Conservation (phyloP, 2,329 filamentous ascomycete genomes). For the Aspergillus sp. region DNA sequence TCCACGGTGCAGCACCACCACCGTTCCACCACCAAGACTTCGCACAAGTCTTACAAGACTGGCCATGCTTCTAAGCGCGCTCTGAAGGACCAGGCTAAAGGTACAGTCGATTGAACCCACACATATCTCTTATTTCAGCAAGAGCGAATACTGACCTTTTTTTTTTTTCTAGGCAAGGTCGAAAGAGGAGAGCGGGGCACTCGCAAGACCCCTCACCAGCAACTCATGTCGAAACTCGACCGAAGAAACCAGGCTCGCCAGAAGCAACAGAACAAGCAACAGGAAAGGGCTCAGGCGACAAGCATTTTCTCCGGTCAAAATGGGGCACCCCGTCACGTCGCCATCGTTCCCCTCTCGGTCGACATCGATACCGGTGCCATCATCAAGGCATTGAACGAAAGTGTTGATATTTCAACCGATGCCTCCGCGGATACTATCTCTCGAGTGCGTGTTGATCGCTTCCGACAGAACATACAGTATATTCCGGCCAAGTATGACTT, state of each 20-base stretch:
- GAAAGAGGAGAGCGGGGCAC: slow-evolving; percentile 67
- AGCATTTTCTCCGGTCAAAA: slow-evolving; percentile 84
- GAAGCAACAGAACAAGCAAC: slow-evolving; percentile 77
- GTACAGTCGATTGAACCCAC: slow-evolving; percentile 45
- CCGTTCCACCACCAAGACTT: slow-evolving; percentile 83
- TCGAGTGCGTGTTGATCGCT: slow-evolving; percentile 76
- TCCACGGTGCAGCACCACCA: slow-evolving; percentile 73
- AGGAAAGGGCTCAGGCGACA: slow-evolving; percentile 74
- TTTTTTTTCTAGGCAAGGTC: slow-evolving; percentile 65
- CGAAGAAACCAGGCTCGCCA: slow-evolving; percentile 94
- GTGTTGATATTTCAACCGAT: slow-evolving; percentile 73
- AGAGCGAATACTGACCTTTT: background rate
- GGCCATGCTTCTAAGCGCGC: slow-evolving; percentile 85
- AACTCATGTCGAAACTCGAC: slow-evolving; percentile 96
- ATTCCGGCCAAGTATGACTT: slow-evolving; percentile 72
- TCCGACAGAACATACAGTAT: slow-evolving; percentile 93
- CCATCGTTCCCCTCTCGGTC: slow-evolving; percentile 78
- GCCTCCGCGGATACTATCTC: slow-evolving; percentile 58
- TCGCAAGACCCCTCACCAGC: slow-evolving; percentile 89
- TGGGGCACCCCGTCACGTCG: slow-evolving; percentile 83
- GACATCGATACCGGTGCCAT: slow-evolving; percentile 68
- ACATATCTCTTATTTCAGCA: background rate
- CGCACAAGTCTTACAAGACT: slow-evolving; percentile 90
- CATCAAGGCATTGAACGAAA: slow-evolving; percentile 70
- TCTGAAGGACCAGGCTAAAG: slow-evolving; percentile 81